phyloP scores from a whole-genome alignment of 805 yeast genomes.

The Sugiyamaella smithiae region DNA sequence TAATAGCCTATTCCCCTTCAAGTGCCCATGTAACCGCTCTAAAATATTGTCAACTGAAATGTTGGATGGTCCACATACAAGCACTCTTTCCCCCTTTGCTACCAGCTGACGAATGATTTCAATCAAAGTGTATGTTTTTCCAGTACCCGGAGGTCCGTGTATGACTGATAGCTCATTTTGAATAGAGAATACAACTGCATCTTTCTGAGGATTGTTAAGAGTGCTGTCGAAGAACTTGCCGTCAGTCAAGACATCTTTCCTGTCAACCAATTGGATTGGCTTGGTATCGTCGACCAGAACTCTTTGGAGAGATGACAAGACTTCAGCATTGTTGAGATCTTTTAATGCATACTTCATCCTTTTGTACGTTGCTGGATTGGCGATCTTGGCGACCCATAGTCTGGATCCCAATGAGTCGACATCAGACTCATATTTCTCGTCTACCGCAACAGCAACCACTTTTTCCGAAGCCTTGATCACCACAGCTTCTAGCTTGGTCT shows the following conservation, averaged over 20 bases:
- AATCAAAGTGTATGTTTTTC: constrained; percentile 79
- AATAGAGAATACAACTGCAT: constrained; percentile 68
- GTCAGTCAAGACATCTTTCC: not conserved
- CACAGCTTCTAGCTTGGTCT: constrained; percentile 55
- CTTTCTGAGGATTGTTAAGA: constrained; percentile 66
- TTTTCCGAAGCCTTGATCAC: constrained; percentile 52
- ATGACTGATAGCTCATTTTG: constrained; percentile 51
- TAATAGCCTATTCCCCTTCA: constrained; percentile 51
- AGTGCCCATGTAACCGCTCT: constrained; percentile 58
- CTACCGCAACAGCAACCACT: constrained; percentile 57
- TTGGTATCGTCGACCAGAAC: constrained; percentile 45
- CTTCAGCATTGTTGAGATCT: constrained; percentile 52
- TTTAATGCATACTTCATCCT: constrained; percentile 74
- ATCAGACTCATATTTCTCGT: constrained; percentile 53
- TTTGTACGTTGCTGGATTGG: constrained; percentile 39
- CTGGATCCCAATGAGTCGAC: constrained; percentile 45
- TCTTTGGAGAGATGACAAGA: constrained; percentile 42
- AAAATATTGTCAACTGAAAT: constrained; percentile 87
- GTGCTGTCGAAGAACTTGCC: constrained; percentile 40
- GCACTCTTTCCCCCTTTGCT: constrained; percentile 50
- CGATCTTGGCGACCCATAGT: constrained; percentile 65
- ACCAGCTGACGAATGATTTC: constrained; percentile 76
- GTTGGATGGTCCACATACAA: constrained; percentile 94
- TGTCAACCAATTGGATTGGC: constrained; percentile 28
- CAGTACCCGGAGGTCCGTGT: constrained; percentile 85